Conservation (phyloP, 805 yeast genomes). For the Brettanomyces nanus region DNA sequence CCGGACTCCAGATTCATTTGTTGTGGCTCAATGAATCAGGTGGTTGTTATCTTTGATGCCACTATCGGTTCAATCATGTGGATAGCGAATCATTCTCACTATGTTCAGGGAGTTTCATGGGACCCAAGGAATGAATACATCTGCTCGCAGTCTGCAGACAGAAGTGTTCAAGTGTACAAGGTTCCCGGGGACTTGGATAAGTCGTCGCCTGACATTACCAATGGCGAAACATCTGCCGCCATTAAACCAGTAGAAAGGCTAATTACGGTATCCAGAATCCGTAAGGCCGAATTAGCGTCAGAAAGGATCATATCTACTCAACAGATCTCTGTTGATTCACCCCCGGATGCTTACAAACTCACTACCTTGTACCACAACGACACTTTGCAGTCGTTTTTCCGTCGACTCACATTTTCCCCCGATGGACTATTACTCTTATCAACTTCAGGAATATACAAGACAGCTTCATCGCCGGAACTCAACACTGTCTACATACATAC, state of each 20-base stretch:
- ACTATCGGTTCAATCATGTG: constrained; percentile 46
- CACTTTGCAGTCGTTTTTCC: constrained; percentile 80
- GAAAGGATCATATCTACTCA: not conserved
- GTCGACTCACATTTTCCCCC: constrained; percentile 80
- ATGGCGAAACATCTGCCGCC: constrained; percentile 37
- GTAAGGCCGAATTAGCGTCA: not conserved
- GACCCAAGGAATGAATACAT: constrained; percentile 75
- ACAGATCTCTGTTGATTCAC: constrained; percentile 12
- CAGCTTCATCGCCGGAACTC: constrained; percentile 13
- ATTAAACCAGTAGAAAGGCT: no score
- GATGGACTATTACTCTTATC: constrained; percentile 79
- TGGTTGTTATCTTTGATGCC: constrained; percentile 59
- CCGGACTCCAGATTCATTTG: constrained; percentile 70
- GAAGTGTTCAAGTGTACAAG: constrained; percentile 67
- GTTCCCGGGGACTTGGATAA: constrained; percentile 25
- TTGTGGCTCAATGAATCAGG: constrained; percentile 91
- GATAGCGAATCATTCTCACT: constrained; percentile 71
- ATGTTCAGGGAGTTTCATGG: constrained; percentile 95
- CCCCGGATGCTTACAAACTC: constrained; percentile 22
- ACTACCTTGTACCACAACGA: constrained; percentile 70
- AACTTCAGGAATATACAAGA: constrained; percentile 62
- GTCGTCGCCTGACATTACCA: constrained; percentile 41
- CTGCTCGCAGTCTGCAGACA: constrained; percentile 86
- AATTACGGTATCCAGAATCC: constrained; percentile 6
- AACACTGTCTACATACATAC: constrained; percentile 79